These are phyloP conservation scores for Sherardia arvensis DNA, from an alignment of 257 asterid species.

Conservation along the genomic window DNA sequence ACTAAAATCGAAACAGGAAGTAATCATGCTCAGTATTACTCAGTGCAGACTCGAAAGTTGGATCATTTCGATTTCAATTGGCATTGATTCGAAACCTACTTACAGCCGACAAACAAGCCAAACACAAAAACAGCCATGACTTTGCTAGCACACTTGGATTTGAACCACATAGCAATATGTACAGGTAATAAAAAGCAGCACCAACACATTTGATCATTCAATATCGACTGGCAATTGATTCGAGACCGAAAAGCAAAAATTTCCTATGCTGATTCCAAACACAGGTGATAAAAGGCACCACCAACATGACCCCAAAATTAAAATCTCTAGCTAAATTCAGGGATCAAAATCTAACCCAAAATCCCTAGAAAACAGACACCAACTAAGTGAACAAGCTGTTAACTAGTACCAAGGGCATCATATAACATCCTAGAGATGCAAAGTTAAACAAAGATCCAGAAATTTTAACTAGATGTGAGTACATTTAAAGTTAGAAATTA, in stretches of 20 bases:
- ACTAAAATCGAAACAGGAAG: background rate
- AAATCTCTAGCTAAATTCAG: background rate
- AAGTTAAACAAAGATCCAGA: background rate
- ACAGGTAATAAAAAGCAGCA: background rate
- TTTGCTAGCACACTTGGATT: too few relatives aligned
- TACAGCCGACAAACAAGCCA: background rate
- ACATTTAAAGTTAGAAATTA: background rate
- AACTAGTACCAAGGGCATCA: background rate
- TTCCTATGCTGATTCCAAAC: too few relatives aligned
- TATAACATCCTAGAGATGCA: background rate
- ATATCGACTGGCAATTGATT: too few relatives aligned
- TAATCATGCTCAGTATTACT: background rate
- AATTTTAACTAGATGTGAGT: background rate
- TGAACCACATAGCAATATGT: background rate
- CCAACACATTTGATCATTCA: too few relatives aligned
- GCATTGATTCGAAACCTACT: too few relatives aligned
- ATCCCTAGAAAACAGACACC: background rate
- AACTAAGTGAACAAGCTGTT: background rate
- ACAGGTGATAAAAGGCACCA: background rate
- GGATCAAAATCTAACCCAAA: background rate
- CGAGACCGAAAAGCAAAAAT: too few relatives aligned
- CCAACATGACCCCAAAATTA: background rate
- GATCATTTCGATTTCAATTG: background rate
- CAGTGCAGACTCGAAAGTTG: too few relatives aligned
- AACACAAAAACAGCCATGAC: background rate